Percentiles rank a stretch among this genome's conserved stretches.
Evolutionary conservation across 805 yeast species (phyloP).

Genomic region (Soucietia sequanensis): DNA sequence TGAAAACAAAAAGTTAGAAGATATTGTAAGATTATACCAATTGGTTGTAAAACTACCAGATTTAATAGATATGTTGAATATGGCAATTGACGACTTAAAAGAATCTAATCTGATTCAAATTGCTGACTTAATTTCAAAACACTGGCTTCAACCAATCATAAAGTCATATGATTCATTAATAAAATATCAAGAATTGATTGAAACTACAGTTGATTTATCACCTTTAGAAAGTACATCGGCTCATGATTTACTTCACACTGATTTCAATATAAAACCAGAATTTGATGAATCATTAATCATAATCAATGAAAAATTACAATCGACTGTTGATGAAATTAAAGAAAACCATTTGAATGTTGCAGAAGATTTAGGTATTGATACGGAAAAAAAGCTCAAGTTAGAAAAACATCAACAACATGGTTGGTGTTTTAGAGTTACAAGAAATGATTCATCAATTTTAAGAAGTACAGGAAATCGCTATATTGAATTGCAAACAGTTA

Average conservation of each 20-base stretch:
- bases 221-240: slow-evolving; percentile 61
- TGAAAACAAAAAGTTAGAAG: slow-evolving; percentile 70
- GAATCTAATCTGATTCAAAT: slow-evolving; percentile 12
- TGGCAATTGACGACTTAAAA: slow-evolving; percentile 33
- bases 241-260: slow-evolving; percentile 46
- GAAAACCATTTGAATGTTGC: slow-evolving; percentile 62
- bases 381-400: slow-evolving; percentile 83
- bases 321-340: slow-evolving; percentile 53
- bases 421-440: slow-evolving; percentile 91
- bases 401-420: slow-evolving; percentile 89
- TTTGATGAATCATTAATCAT: slow-evolving; percentile 74
- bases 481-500: slow-evolving; percentile 83
- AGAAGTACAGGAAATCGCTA: slow-evolving; percentile 57
- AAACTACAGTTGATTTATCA: slow-evolving; percentile 84
- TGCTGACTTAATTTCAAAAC: slow-evolving; percentile 38
- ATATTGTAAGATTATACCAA: slow-evolving; percentile 86
- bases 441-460: slow-evolving; percentile 81
- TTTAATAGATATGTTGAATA: slow-evolving; percentile 51
- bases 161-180: slow-evolving; percentile 50
- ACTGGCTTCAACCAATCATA: slow-evolving; percentile 61
- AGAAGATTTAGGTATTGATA: slow-evolving; percentile 74
- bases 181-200: slow-evolving; percentile 82
- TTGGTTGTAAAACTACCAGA: slow-evolving; percentile 71
- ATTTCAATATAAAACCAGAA: slow-evolving; percentile 83
- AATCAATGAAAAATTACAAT: slow-evolving; percentile 58